Evolutionary conservation across 768 basidiomycete species (phyloP), one percentile per base, ranked within the genome.

Genomic region (Xerocomus brunneocitrinus): DNA sequence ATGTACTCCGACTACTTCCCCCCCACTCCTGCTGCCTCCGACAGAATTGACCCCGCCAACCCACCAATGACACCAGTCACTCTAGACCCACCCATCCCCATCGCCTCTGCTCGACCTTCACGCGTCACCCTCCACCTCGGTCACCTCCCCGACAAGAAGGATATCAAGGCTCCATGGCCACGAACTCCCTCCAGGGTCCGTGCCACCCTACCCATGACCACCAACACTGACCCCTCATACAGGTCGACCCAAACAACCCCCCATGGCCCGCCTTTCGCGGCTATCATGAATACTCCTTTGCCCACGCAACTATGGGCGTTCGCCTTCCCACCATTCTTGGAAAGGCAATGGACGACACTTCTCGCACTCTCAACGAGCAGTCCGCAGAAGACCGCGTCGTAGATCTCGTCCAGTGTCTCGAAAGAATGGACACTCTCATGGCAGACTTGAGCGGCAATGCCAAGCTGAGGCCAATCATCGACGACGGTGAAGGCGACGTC

Each of bases 281-380:
- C 4, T 89, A 90, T 66, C 82, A 85, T 67, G 84, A 89, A 62
- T 89, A 85, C 66, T 90, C 85, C 0, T 91, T 91, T 64, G 87
- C 86, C 36, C 83, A 95, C 71, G 95, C 92, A 31, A 95, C 94
- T 4, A 97, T 97, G 94, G 90, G 91, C 56, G 85, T 88, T n/a
- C 86, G 95, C 44, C 82, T 97, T 25, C 95, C 95, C 2, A 95
- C 95, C 38, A 98, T 98, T 58, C 77, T 97, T 45, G 91, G 92
- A 58, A 98, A 97, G 73, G 95, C 90, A 12, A 94, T 97, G 62
- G 93, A 95, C 63, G 95, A 98, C 65, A 78, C 86, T 8, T 88
- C 87, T 50, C 82, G 84, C 61, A 97, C 94, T 27, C 80, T 97
- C 60, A 95, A 97, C 71, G 84, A 87, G 6, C 79, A 91, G 70